A percentile compares a stretch with the other conserved stretches of the same genome.
Evolutionary conservation across 1,139 yeast species (phyloP).

Genomic region (Pichia sp.): DNA sequence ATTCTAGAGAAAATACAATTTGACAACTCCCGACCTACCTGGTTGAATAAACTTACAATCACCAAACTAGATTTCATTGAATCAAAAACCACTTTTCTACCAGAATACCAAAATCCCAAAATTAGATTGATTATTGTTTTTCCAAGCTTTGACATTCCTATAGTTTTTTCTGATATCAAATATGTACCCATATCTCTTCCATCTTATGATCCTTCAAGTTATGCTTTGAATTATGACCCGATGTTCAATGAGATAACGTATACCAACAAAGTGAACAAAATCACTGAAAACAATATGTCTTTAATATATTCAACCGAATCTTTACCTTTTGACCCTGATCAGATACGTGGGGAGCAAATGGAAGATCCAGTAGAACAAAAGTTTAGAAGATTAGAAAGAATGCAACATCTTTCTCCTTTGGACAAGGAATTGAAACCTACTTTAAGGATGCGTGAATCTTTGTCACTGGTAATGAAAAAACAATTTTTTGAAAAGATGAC

Average conservation of each 20-base stretch:
- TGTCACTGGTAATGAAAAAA: slow-evolving; percentile 61
- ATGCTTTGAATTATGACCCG: slow-evolving; percentile 24
- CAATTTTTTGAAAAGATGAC: slow-evolving; percentile 82
- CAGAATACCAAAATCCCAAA: neutral
- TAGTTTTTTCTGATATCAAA: slow-evolving; percentile 65
- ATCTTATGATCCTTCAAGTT: slow-evolving; percentile 20
- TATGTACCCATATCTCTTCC: slow-evolving; percentile 36
- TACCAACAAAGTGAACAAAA: slow-evolving; percentile 33
- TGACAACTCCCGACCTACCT: slow-evolving; percentile 38
- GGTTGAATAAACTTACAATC: slow-evolving; percentile 75
- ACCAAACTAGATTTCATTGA: slow-evolving; percentile 42
- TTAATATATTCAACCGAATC: slow-evolving; percentile 7
- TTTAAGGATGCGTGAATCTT: slow-evolving; percentile 72
- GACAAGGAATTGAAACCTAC: slow-evolving; percentile 89
- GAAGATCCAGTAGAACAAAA: slow-evolving; percentile 86
- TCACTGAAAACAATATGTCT: slow-evolving; percentile 2
- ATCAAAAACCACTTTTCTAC: slow-evolving; percentile 26
- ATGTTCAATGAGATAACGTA: slow-evolving; percentile 27
- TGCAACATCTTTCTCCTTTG: slow-evolving; percentile 67
- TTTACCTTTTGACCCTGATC: slow-evolving; percentile 56
- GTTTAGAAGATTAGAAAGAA: slow-evolving; percentile 77
- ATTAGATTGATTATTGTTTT: slow-evolving; percentile 55
- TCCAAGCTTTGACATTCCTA: slow-evolving; percentile 73
- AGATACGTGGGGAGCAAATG: slow-evolving; percentile 36
- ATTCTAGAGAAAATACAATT: slow-evolving; percentile 1